Conservation (phyloP, 2,329 filamentous ascomycete species). For the Microdochium trichocladiopsis region DNA sequence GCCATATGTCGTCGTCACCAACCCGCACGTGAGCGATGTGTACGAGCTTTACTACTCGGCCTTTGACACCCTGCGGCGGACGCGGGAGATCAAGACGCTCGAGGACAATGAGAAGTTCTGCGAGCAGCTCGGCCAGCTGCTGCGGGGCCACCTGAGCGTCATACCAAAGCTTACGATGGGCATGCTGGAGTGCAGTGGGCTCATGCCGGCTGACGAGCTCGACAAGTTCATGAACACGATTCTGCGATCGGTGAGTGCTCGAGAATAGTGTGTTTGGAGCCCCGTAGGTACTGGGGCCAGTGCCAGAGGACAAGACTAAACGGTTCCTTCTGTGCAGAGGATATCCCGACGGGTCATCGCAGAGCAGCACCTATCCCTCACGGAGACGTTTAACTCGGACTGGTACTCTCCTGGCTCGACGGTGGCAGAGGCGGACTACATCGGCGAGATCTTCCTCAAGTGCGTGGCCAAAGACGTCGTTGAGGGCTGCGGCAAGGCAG, state of each 20-base stretch:
- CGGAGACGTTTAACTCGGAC: conserved; percentile 85
- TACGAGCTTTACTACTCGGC: conserved; percentile 96
- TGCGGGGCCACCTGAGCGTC: conserved; percentile 84
- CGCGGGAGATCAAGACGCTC: conserved; percentile 75
- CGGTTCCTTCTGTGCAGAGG: conserved; percentile 54
- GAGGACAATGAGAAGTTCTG: conserved; percentile 90
- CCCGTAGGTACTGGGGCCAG: too few species aligned
- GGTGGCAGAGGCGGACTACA: conserved; percentile 70
- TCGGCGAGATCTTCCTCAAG: conserved; percentile 90
- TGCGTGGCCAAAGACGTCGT: conserved; percentile 90
- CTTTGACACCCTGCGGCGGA: conserved; percentile 83
- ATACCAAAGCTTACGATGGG: conserved; percentile 95
- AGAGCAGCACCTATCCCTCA: conserved; percentile 91
- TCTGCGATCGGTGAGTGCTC: conserved; percentile 65
- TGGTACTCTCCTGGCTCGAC: conserved; percentile 82
- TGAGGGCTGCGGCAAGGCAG: conserved; percentile 70
- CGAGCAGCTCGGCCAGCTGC: conserved; percentile 67
- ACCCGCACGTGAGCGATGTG: conserved; percentile 85
- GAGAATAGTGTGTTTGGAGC: too few species aligned
- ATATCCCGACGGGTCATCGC: conserved; percentile 96
- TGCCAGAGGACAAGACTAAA: too few species aligned
- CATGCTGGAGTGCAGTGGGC: conserved; percentile 78
- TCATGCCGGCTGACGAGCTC: conserved; percentile 74
- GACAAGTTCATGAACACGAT: conserved; percentile 96
- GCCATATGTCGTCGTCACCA: conserved; percentile 94